A percentile compares a stretch with the other conserved stretches of the same genome.
phyloP scores from a whole-genome alignment of 805 yeast genomes.

The Blastobotrys robertii region DNA sequence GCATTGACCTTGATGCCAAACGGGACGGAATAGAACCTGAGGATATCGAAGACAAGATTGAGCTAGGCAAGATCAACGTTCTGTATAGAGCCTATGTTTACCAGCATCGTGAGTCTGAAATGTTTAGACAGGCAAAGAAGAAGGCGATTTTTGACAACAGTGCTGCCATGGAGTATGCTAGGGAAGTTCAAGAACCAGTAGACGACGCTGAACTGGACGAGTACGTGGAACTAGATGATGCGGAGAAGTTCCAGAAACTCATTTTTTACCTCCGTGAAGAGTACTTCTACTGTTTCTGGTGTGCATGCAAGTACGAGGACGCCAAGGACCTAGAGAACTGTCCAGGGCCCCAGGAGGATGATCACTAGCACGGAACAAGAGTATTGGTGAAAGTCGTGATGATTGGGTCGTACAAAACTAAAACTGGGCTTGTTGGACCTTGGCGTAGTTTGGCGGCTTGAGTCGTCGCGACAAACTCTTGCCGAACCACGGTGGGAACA shows the following conservation, averaged over 20 bases:
- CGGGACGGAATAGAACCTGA: conserved; percentile 3
- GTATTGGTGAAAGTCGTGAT: no score
- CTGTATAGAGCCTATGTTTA: conserved; percentile 6
- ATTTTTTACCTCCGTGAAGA: conserved; percentile 32
- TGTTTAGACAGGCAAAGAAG: conserved; percentile 1
- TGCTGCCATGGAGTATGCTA: background rate
- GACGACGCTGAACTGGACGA: conserved; percentile 24
- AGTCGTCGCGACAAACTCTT: conserved; percentile 64
- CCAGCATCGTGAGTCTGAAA: conserved; percentile 3
- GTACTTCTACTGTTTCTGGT: conserved; percentile 40
- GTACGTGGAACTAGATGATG: conserved; percentile 21
- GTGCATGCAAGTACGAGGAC: conserved; percentile 35
- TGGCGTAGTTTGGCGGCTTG: conserved; percentile 93
- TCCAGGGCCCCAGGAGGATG: conserved; percentile 40
- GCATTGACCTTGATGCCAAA: conserved; percentile 7
- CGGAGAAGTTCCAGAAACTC: conserved; percentile 28
- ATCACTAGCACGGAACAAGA: no score
- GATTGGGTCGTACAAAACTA: background rate
- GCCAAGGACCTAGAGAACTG: conserved; percentile 36
- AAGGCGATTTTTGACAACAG: background rate
- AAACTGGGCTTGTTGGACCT: conserved; percentile 68
- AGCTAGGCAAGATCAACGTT: conserved; percentile 14
- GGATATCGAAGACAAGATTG: conserved; percentile 2
- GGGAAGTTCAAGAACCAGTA: background rate
- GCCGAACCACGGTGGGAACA: conserved; percentile 84